Evolutionary conservation across 2,329 filamentous ascomycete genomes (phyloP).

Genomic region (Fusarium fujikuroi): DNA sequence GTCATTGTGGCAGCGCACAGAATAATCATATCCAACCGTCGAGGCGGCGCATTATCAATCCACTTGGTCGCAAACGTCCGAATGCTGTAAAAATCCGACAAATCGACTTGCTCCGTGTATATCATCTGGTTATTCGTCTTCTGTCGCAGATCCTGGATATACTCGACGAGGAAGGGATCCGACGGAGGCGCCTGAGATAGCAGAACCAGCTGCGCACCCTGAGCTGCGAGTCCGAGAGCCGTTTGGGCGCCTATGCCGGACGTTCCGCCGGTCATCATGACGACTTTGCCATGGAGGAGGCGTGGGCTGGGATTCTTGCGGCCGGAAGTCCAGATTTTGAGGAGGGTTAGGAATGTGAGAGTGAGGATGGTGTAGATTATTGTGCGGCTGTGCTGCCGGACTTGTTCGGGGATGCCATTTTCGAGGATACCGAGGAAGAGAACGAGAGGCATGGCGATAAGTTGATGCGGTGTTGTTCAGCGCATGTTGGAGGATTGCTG

Average conservation of each 20-base stretch:
- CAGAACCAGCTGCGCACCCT: slow-evolving; percentile 91
- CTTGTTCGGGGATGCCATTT: slow-evolving; percentile 62
- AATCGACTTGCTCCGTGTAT: slow-evolving; percentile 94
- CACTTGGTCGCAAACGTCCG: slow-evolving; percentile 95
- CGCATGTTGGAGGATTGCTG: slow-evolving; percentile 14
- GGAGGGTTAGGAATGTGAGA: slow-evolving; percentile 53
- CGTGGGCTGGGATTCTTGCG: slow-evolving; percentile 79
- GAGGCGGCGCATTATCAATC: slow-evolving; percentile 93
- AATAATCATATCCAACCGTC: slow-evolving; percentile 89
- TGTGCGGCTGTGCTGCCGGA: slow-evolving; percentile 57
- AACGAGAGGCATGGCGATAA: slow-evolving; percentile 61
- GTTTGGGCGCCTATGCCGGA: slow-evolving; percentile 88
- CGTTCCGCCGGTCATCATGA: slow-evolving; percentile 94
- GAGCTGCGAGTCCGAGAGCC: slow-evolving; percentile 76
- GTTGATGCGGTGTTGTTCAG: slow-evolving; percentile 17
- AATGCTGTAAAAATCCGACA: slow-evolving; percentile 88
- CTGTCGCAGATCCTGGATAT: slow-evolving; percentile 85
- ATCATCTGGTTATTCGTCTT: slow-evolving; percentile 85
- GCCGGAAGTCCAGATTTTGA: slow-evolving; percentile 83
- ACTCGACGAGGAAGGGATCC: slow-evolving; percentile 91
- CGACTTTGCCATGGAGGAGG: slow-evolving; percentile 90
- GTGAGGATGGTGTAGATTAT: slow-evolving; percentile 54
- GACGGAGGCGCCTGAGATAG: slow-evolving; percentile 83
- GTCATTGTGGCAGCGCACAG: slow-evolving; percentile 85
- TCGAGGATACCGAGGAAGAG: slow-evolving; percentile 59